These are phyloP conservation scores for Salix caprea DNA, from an alignment of 345 rosid genomes.

Conservation along the genomic window DNA sequence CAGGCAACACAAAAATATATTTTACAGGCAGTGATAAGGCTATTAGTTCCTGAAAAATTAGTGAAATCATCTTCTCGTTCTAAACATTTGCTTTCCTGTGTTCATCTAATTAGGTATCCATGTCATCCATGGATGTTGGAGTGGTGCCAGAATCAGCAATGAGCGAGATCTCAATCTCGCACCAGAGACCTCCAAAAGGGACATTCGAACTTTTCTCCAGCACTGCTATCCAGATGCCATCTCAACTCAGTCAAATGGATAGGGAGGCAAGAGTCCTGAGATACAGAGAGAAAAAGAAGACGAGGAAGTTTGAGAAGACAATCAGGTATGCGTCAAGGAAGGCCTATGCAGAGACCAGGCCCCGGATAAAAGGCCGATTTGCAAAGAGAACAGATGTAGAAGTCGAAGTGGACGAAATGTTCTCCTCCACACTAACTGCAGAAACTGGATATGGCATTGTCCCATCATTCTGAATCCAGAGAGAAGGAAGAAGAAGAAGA, in stretches of 20 bases:
- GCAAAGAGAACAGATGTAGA: conserved; percentile 70
- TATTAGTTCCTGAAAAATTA: background rate
- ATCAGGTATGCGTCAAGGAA: conserved; percentile 96
- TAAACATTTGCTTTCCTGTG: background rate
- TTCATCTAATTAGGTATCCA: conserved; percentile 44
- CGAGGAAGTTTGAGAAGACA: conserved; percentile 83
- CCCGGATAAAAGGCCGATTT: conserved; percentile 85
- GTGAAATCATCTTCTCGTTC: background rate
- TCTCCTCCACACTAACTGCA: conserved; percentile 48
- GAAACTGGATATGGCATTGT: conserved; percentile 66
- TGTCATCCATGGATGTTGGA: conserved; percentile 65
- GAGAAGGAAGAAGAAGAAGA: background rate
- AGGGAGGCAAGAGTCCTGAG: conserved; percentile 89
- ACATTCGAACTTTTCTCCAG: conserved; percentile 53
- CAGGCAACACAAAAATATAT: background rate
- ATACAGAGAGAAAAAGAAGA: conserved; percentile 94
- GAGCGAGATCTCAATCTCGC: conserved; percentile 56
- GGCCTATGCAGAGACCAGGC: conserved; percentile 93
- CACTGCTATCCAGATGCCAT: conserved; percentile 47
- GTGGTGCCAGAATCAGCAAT: conserved; percentile 69
- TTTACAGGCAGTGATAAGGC: background rate
- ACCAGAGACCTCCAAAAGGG: conserved; percentile 47
- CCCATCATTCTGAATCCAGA: conserved; percentile 51
- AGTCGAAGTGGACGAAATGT: conserved; percentile 57
- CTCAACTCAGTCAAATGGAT: conserved; percentile 69